A percentile compares a stretch with the other conserved stretches of the same genome.
Conservation (phyloP, 768 basidiomycete species). For the Auriscalpium orientale region DNA sequence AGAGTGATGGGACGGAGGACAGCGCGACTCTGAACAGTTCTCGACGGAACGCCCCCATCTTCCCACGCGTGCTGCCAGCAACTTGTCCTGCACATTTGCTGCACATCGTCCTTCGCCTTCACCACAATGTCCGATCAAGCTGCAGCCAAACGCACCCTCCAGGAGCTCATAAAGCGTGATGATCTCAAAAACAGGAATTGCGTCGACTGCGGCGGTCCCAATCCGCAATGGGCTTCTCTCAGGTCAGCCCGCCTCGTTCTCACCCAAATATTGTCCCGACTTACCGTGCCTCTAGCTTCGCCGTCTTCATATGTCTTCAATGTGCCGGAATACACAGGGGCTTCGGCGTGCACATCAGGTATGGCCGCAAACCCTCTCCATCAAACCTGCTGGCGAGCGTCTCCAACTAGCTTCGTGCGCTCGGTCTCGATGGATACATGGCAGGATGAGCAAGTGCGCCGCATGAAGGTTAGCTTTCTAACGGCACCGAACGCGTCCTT, state of each 20-base stretch:
- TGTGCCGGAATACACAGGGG: slow-evolving; percentile 80
- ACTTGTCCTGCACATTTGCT: slow-evolving; percentile 3
- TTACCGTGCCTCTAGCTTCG: slow-evolving; percentile 42
- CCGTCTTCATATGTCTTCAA: slow-evolving; percentile 87
- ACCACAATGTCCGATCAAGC: slow-evolving; percentile 42
- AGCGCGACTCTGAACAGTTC: no score
- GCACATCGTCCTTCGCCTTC: not conserved
- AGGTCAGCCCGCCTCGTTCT: slow-evolving; percentile 36
- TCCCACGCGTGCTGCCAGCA: not conserved
- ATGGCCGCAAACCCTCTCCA: slow-evolving; percentile 1
- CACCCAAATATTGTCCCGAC: not conserved
- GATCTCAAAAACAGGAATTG: slow-evolving; percentile 72
- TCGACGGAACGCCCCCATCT: not conserved
- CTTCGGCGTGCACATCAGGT: slow-evolving; percentile 92
- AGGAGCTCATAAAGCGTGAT: slow-evolving; percentile 65
- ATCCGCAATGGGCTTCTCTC: slow-evolving; percentile 91
- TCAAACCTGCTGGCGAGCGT: slow-evolving; percentile 10
- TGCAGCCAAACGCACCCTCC: slow-evolving; percentile 61
- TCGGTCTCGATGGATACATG: slow-evolving; percentile 97
- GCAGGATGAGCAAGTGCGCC: slow-evolving; percentile 78
- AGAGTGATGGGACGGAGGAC: no score
- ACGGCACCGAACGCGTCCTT: slow-evolving; percentile 2
- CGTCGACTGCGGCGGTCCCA: slow-evolving; percentile 80
- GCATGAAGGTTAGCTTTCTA: slow-evolving; percentile 68
- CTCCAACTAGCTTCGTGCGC: slow-evolving; percentile 65